Base-by-base conservation (phyloP, 495 filamentous ascomycete species). In the Lepraria neglecta region DNA sequence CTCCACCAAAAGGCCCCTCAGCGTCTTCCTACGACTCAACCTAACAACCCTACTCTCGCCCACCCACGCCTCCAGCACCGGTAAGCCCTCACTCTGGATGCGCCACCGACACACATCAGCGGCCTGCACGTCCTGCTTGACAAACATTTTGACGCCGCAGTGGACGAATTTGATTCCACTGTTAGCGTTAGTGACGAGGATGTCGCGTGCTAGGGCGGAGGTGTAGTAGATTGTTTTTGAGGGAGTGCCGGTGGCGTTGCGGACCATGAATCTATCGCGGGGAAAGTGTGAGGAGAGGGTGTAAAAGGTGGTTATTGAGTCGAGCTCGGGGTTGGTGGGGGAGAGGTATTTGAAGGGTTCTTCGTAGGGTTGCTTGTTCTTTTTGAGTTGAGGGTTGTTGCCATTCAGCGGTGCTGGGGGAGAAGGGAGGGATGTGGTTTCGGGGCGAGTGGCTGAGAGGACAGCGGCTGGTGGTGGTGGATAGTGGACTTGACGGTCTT, bases 111-210 rank as follows among this genome's bases (percentile, higher is more conserved):
- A 95, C 21, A 92, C 87, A 46, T 88, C 86, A 47, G 80, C 83
- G 30, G 83, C 86, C 65, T 96, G 92, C 0, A 88, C 88, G 67
- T 97, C 92, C 69, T 98, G 94, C 75, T 92, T 94, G 73, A 97
- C 90, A 72, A 96, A 97, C 85, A 97, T 96, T 76, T 95, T 95
- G 31, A 98, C 90, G 62, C 94, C 94, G 61, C 88, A 91, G 73
- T 98, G 94, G 44, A 97, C 87, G 70, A 98, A 97, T 73, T 91
- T 95, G 73, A 97, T 85, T 30, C 91, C 90, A 15, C 85, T 85
- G 28, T 88, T 88, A 71, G 96, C 90, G 70, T 97, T 98, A 57
- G 81, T 73, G 9, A 74, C 76, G 3, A 98, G 80, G 57, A 98
- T 95, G 63, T 89, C 85, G 15, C 88, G 85, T 1, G 89, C 87